Evolutionary conservation across 768 basidiomycete genomes (phyloP).

Genomic region (Panus rudis): DNA sequence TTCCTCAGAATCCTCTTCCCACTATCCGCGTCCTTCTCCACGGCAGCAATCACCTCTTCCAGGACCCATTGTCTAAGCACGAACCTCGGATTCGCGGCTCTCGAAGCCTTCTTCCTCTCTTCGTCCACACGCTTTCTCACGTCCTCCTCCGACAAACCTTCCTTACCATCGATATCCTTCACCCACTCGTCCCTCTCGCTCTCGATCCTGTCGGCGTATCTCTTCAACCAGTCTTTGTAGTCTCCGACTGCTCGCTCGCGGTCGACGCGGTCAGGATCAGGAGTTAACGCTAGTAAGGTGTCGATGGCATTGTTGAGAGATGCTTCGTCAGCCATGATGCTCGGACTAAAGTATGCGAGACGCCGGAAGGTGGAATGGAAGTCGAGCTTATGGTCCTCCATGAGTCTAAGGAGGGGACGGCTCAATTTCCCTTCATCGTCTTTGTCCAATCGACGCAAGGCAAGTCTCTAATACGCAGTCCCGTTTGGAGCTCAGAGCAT

Average conservation of each 20-base stretch:
- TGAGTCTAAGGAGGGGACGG: constrained; percentile 64
- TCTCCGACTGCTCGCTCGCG: constrained; percentile 38
- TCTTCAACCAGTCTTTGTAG: constrained; percentile 58
- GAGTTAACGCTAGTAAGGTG: constrained; percentile 38
- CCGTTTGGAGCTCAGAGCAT: background rate
- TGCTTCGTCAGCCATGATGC: constrained; percentile 9
- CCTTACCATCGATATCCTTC: no score
- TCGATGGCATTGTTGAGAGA: constrained; percentile 37
- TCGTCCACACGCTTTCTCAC: no score
- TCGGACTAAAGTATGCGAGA: constrained; percentile 56
- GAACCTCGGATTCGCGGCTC: constrained; percentile 78
- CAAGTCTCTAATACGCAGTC: constrained; percentile 56
- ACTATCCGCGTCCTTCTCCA: constrained; percentile 56
- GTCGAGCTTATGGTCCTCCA: constrained; percentile 74
- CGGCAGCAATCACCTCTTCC: constrained; percentile 80
- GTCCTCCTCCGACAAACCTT: constrained; percentile 22
- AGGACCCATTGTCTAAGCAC: constrained; percentile 93
- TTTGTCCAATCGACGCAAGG: constrained; percentile 47
- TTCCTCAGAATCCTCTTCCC: constrained; percentile 70
- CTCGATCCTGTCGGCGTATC: constrained; percentile 53
- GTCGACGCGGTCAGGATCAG: constrained; percentile 40
- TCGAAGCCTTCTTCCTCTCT: constrained; percentile 44
- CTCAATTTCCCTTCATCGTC: constrained; percentile 57
- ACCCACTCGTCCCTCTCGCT: constrained; percentile 44
- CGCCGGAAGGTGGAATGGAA: constrained; percentile 81